A percentile compares a stretch with the other conserved stretches of the same genome.
phyloP scores from a whole-genome alignment of 2,329 filamentous ascomycete genomes.

The Hymenoscyphus salicellus region DNA sequence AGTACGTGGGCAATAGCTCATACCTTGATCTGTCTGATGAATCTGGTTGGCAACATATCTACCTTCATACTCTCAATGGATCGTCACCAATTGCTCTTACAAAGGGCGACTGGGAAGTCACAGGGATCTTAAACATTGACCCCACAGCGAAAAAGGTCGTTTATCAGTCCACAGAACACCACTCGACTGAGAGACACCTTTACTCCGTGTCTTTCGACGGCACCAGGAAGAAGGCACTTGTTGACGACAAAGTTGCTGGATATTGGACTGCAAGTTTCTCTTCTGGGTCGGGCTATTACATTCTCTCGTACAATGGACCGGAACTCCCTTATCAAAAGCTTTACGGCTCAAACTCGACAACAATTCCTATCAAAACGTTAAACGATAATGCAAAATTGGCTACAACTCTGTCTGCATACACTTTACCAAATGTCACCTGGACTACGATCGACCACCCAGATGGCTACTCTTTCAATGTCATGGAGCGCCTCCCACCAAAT shows the following conservation, averaged over 20 bases:
- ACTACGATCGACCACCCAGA: slow-evolving; percentile 60
- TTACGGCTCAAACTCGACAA: slow-evolving; percentile 54
- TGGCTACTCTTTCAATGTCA: slow-evolving; percentile 61
- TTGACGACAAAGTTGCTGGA: slow-evolving; percentile 57
- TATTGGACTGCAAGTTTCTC: slow-evolving; percentile 67
- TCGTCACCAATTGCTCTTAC: slow-evolving; percentile 58
- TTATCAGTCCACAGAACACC: slow-evolving; percentile 62
- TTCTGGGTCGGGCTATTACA: slow-evolving; percentile 49
- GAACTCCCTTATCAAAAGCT: slow-evolving; percentile 69
- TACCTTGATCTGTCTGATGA: slow-evolving; percentile 67
- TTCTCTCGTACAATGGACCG: slow-evolving; percentile 62
- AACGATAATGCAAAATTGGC: slow-evolving; percentile 58
- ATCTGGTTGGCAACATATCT: slow-evolving; percentile 64
- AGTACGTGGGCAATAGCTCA: slow-evolving; percentile 47
- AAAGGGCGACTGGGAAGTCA: slow-evolving; percentile 59
- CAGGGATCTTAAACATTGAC: slow-evolving; percentile 58
- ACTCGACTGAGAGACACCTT: slow-evolving; percentile 65
- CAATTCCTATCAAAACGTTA: slow-evolving; percentile 54
- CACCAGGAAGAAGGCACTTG: slow-evolving; percentile 54
- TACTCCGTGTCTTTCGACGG: slow-evolving; percentile 62
- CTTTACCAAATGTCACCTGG: slow-evolving; percentile 60
- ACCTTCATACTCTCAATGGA: slow-evolving; percentile 58
- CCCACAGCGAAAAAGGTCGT: slow-evolving; percentile 55
- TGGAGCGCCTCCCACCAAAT: slow-evolving; percentile 62
- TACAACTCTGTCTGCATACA: slow-evolving; percentile 55